Percentiles rank a stretch among this genome's conserved stretches.
Evolutionary conservation across 768 basidiomycete species (phyloP).

Genomic region (Hydnum rufescens): DNA sequence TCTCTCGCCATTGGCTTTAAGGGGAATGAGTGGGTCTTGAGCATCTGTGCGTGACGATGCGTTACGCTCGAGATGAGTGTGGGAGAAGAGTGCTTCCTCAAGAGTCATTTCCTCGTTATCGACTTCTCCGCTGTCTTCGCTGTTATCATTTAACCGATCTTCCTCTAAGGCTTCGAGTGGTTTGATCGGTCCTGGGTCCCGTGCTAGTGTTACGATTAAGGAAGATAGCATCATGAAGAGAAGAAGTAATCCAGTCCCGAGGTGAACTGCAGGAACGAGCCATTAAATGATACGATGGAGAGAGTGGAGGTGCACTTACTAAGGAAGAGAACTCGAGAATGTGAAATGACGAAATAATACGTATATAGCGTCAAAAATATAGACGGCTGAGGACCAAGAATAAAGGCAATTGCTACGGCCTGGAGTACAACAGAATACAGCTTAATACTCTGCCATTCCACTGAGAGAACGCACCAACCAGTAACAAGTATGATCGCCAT

Average conservation of each 20-base stretch:
- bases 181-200: constrained; percentile 52
- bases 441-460: too few relatives aligned
- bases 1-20: constrained; percentile 7
- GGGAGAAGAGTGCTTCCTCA: constrained; percentile 41
- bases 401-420: too few relatives aligned
- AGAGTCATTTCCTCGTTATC: constrained; percentile 29
- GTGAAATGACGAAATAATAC: too few relatives aligned
- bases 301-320: too few relatives aligned
- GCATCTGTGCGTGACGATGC: constrained; percentile 12
- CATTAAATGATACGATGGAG: too few relatives aligned
- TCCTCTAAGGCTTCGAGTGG: constrained; percentile 1
- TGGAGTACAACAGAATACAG: too few relatives aligned
- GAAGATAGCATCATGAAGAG: constrained; percentile 52
- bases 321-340: too few relatives aligned
- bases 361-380: too few relatives aligned
- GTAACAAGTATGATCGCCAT: too few relatives aligned
- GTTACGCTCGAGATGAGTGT: not conserved
- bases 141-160: constrained; percentile 11
- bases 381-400: too few relatives aligned
- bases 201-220: constrained; percentile 46
- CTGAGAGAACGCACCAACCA: too few relatives aligned
- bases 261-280: constrained; percentile 26
- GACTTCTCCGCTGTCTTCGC: constrained; percentile 14
- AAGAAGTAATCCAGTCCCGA: constrained; percentile 40
- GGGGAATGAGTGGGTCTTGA: not conserved